Percentiles rank a stretch among this genome's conserved stretches.
These are phyloP conservation scores for Penicillium silybi DNA, from an alignment of 495 filamentous ascomycete species.

Conservation along the genomic window DNA sequence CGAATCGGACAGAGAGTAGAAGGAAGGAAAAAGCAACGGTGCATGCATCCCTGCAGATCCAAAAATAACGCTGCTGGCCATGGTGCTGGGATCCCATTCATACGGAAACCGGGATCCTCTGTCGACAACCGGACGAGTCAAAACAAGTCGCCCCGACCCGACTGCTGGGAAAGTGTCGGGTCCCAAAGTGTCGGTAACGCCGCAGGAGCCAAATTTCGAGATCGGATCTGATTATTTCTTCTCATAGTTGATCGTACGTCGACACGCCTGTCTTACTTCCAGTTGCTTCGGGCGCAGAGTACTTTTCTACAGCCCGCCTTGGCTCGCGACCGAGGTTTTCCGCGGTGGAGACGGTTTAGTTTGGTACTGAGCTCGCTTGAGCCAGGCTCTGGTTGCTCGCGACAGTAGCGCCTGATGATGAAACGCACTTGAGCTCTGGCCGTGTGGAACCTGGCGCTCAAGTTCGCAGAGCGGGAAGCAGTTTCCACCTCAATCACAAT, in stretches of 20 bases:
- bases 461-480: not conserved
- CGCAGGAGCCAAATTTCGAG: slow-evolving; percentile 12
- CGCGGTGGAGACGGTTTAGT: not conserved
- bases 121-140: slow-evolving; percentile 20
- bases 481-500: not conserved
- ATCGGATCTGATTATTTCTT: not conserved
- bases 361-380: not conserved
- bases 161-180: slow-evolving; percentile 21
- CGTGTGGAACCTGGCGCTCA: not conserved
- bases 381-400: not conserved
- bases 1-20: not conserved
- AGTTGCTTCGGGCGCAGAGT: not conserved
- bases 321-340: not conserved
- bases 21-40: not conserved
- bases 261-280: not conserved
- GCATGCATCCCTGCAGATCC: not conserved
- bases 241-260: too few species aligned
- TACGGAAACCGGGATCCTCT: slow-evolving; percentile 10
- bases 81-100: slow-evolving; percentile 17
- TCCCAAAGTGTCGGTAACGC: slow-evolving; percentile 26
- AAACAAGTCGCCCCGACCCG: slow-evolving; percentile 19
- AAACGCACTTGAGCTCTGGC: not conserved
- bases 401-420: not conserved
- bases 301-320: not conserved
- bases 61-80: slow-evolving; percentile 15